A percentile compares a stretch with the other conserved stretches of the same genome.
These are phyloP conservation scores for Myxozyma melibiosi DNA, from an alignment of 805 yeast genomes.

Conservation along the genomic window DNA sequence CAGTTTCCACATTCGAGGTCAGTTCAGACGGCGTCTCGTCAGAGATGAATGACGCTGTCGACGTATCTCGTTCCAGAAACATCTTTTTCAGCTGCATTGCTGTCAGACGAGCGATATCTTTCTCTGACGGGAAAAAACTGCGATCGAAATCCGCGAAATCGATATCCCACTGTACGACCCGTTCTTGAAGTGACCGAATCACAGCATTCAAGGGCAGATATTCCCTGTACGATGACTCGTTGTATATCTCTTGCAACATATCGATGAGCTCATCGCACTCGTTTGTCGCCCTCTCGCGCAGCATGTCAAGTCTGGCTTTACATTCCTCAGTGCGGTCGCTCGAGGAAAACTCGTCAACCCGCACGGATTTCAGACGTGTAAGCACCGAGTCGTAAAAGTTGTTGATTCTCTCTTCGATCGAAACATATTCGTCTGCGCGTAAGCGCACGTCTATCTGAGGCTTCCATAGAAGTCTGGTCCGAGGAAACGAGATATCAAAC, in stretches of 20 bases:
- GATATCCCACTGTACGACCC: constrained; percentile 83
- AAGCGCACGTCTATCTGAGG: constrained; percentile 68
- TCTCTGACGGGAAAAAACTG: constrained; percentile 82
- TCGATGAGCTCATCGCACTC: constrained; percentile 54
- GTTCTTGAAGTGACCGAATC: constrained; percentile 71
- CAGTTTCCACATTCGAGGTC: constrained; percentile 1
- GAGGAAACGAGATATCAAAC: constrained; percentile 79
- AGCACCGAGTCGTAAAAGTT: constrained; percentile 73
- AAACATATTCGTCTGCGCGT: constrained; percentile 63
- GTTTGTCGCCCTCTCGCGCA: constrained; percentile 54
- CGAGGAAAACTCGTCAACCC: constrained; percentile 68
- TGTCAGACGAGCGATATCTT: constrained; percentile 87
- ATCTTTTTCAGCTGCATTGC: constrained; percentile 80
- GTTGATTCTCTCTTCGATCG: constrained; percentile 55
- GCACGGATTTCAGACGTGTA: constrained; percentile 73
- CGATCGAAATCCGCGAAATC: constrained; percentile 81
- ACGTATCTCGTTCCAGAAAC: constrained; percentile 52
- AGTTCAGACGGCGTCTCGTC: constrained; percentile 17
- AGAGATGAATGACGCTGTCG: constrained; percentile 25
- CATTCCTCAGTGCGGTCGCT: constrained; percentile 71
- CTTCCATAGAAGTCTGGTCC: constrained; percentile 67
- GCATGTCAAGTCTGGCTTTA: constrained; percentile 55
- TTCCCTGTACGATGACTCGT: constrained; percentile 59
- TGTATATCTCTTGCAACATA: constrained; percentile 56
- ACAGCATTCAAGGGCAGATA: constrained; percentile 71